Conservation (phyloP, 495 filamentous ascomycete species). For the Pseudoneurospora amorphoporcata region DNA sequence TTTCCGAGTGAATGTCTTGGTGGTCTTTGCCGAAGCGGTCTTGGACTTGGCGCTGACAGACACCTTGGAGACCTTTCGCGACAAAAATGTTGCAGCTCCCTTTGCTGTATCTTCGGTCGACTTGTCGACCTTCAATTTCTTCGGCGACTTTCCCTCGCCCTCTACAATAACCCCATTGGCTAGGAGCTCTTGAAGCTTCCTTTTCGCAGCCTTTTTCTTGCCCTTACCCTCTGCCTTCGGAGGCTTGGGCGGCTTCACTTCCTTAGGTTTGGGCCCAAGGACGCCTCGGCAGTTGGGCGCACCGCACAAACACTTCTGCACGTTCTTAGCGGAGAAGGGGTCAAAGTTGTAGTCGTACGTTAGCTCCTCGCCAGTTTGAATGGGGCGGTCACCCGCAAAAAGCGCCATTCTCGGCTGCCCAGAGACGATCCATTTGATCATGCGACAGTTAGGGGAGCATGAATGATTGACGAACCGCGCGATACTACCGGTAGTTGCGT, state of each 20-base stretch:
- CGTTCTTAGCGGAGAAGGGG: conserved; percentile 72
- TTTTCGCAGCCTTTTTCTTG: conserved; percentile 22
- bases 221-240: conserved; percentile 19
- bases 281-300: conserved; percentile 66
- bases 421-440: conserved; percentile 96
- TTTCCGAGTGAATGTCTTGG: neutral
- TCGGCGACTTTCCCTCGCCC: conserved; percentile 7
- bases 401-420: conserved; percentile 94
- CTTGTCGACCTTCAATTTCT: conserved; percentile 22
- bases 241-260: conserved; percentile 35
- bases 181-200: conserved; percentile 23
- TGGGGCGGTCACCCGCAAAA: conserved; percentile 80
- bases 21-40: conserved; percentile 7
- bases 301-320: conserved; percentile 76
- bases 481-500: conserved; percentile 89
- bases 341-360: conserved; percentile 99
- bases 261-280: conserved; percentile 61
- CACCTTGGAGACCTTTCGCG: conserved; percentile 27
- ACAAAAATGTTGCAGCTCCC: conserved; percentile 23
- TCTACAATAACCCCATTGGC: conserved; percentile 3
- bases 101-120: conserved; percentile 15
- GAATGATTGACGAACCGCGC: conserved; percentile 98
- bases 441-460: conserved; percentile 91
- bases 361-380: conserved; percentile 89
- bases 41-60: conserved; percentile 24